A percentile compares a stretch with the other conserved stretches of the same genome.
Conservation (phyloP, 352 stramenopile species). For the Hyaloperonospora arabidopsidis region DNA sequence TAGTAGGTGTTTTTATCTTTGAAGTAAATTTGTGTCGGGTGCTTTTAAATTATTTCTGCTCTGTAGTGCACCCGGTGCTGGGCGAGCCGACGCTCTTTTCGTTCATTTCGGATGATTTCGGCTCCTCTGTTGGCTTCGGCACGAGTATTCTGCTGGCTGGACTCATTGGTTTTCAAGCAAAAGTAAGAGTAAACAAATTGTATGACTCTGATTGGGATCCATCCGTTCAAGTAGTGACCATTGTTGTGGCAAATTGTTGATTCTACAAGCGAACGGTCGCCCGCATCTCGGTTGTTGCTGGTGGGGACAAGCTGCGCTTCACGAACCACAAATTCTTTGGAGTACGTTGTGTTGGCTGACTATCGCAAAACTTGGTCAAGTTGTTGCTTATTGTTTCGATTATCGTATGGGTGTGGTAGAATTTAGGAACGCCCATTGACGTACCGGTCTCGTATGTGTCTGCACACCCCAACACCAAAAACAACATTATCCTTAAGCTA, state of each 20-base stretch:
- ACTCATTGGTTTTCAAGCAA: slow-evolving; percentile 75
- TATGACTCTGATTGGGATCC: too few relatives aligned
- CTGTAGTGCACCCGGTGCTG: slow-evolving; percentile 49
- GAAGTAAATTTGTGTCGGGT: background rate
- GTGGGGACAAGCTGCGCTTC: slow-evolving; percentile 75
- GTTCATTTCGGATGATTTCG: slow-evolving; percentile 72
- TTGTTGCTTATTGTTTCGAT: slow-evolving; percentile 5
- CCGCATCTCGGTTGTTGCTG: slow-evolving; percentile 67
- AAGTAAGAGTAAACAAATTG: slow-evolving; percentile 38
- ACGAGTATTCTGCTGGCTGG: slow-evolving; percentile 74
- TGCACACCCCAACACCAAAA: slow-evolving; percentile 74
- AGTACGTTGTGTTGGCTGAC: slow-evolving; percentile 26
- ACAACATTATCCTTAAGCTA: slow-evolving; percentile 83
- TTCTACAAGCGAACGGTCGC: slow-evolving; percentile 76
- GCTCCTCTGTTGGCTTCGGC: slow-evolving; percentile 71
- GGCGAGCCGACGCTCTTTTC: slow-evolving; percentile 72
- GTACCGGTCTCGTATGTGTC: slow-evolving; percentile 63
- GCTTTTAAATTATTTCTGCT: background rate
- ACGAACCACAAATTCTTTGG: slow-evolving; percentile 86
- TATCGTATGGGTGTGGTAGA: slow-evolving; percentile 23
- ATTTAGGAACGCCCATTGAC: slow-evolving; percentile 55
- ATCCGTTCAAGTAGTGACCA: too few relatives aligned
- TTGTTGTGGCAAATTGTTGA: too few relatives aligned
- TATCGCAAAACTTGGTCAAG: background rate
- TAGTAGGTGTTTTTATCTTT: background rate